A percentile compares a stretch with the other conserved stretches of the same genome.
phyloP scores from a whole-genome alignment of 1,284 basidiomycete species.

The Psilocybe mexicana region DNA sequence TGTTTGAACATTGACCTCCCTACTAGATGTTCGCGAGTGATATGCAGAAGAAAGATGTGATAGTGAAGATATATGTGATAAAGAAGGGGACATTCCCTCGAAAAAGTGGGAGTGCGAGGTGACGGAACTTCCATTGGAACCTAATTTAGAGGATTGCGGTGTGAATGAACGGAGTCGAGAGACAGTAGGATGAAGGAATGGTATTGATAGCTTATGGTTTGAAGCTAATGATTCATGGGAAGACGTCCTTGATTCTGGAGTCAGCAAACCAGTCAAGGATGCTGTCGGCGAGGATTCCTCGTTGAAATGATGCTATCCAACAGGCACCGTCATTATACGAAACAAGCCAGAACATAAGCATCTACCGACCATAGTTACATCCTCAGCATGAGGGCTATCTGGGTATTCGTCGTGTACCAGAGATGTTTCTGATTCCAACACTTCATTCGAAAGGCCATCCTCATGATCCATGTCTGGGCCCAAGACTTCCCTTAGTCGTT shows the following conservation, averaged over 20 bases:
- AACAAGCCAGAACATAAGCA: not conserved
- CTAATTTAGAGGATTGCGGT: slow-evolving; percentile 50
- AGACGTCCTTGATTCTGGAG: slow-evolving; percentile 28
- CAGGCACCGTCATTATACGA: too few species aligned
- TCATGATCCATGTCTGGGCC: slow-evolving; percentile 48
- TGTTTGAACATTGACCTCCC: slow-evolving; percentile 22
- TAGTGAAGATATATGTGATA: slow-evolving; percentile 70
- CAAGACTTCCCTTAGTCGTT: slow-evolving; percentile 74
- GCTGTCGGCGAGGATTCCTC: slow-evolving; percentile 45
- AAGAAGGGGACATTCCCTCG: slow-evolving; percentile 50
- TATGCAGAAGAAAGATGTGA: slow-evolving; percentile 68
- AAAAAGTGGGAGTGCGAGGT: slow-evolving; percentile 46
- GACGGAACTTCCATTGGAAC: slow-evolving; percentile 48
- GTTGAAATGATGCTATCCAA: slow-evolving; percentile 29
- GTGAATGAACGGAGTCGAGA: slow-evolving; percentile 79
- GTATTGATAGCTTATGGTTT: slow-evolving; percentile 40
- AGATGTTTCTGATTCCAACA: slow-evolving; percentile 46
- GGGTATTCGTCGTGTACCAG: slow-evolving; percentile 37
- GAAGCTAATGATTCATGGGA: slow-evolving; percentile 26
- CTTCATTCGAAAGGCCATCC: slow-evolving; percentile 49
- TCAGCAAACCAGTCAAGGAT: slow-evolving; percentile 33
- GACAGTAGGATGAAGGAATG: slow-evolving; percentile 75
- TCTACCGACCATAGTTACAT: slow-evolving; percentile 45
- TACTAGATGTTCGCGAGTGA: slow-evolving; percentile 30
- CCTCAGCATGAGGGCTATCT: slow-evolving; percentile 31